phyloP scores from a whole-genome alignment of 495 filamentous ascomycete species.

The Mycothermus thermophilus region DNA sequence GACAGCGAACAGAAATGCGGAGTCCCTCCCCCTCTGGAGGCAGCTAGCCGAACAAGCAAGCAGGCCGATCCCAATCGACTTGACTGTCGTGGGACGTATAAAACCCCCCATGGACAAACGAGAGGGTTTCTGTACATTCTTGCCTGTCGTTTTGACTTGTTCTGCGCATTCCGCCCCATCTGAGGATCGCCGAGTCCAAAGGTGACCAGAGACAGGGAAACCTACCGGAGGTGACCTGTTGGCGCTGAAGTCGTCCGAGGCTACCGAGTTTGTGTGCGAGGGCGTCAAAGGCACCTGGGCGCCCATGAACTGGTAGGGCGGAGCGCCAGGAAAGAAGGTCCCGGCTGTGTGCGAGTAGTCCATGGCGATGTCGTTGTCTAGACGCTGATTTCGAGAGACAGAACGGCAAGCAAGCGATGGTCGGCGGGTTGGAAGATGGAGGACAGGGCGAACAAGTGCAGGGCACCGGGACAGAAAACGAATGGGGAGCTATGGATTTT shows the following conservation, averaged over 20 bases:
- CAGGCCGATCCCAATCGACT: background rate
- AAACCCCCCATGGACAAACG: no score
- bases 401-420: no score
- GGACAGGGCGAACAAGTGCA: no score
- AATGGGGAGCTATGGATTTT: no score
- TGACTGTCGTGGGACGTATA: no score
- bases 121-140: background rate
- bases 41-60: background rate
- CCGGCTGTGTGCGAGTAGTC: conserved; percentile 28
- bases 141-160: background rate
- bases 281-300: conserved; percentile 34
- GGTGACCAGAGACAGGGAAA: conserved; percentile 9
- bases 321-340: conserved; percentile 35
- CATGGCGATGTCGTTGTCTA: conserved; percentile 17
- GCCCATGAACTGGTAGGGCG: conserved; percentile 42
- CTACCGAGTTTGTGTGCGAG: conserved; percentile 36
- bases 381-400: background rate
- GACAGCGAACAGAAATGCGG: conserved; percentile 11
- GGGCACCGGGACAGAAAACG: no score
- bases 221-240: conserved; percentile 40
- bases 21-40: no score
- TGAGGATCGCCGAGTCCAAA: no score
- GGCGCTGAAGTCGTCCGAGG: conserved; percentile 42
- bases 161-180: no score
- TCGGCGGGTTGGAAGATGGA: no score